Evolutionary conservation across 768 basidiomycete genomes (phyloP), one percentile per base, ranked within the genome.

Genomic region (Pisolithus albus): DNA sequence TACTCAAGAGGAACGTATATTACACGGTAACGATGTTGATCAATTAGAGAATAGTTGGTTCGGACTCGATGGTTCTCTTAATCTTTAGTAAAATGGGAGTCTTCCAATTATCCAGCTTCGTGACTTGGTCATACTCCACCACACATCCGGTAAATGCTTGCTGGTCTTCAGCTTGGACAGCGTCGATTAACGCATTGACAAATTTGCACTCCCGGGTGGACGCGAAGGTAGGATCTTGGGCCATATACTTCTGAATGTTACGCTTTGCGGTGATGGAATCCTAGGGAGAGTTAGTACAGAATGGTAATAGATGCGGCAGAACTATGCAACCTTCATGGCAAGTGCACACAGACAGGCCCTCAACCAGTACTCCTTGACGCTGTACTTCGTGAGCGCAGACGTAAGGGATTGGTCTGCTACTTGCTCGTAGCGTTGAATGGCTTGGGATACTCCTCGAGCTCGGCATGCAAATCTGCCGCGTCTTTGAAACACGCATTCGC

Each of bases 321-420:
- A 24, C 19, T 38, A 37, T 30, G 71, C 59, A 70, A 95, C 95
- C 54, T 76, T 77, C 77, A 86, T 84, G 7, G 93, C 95, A 50
- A 97, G 74, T 15, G 88, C 88, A 65, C 96, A 98, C 19, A 99
- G 73, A 32, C 82, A 82, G 3, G 92, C 79, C 60, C 84, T 78
- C 34, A 98, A 75, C 92, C 93, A 98, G 63, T 95, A 95, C 59
- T 98, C 96, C 72, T 98, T 97, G 59, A 97, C 96, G 55, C 88
- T 92, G 72, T 97, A 99, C 69, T 92, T 93, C n/a, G 96, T 98
- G 59, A 98, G 71, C 8, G 85, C 74, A 18, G 88, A 91, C 0
- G 70, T 71, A 40, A 97, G 75, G 8, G 87, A 89, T 63, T 88
- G 84, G 56, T 86, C 77, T 5, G 92, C 95, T 42, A 98, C 94